Evolutionary conservation across 805 yeast genomes (phyloP).

Genomic region (Dipodascopsis uninucleata): DNA sequence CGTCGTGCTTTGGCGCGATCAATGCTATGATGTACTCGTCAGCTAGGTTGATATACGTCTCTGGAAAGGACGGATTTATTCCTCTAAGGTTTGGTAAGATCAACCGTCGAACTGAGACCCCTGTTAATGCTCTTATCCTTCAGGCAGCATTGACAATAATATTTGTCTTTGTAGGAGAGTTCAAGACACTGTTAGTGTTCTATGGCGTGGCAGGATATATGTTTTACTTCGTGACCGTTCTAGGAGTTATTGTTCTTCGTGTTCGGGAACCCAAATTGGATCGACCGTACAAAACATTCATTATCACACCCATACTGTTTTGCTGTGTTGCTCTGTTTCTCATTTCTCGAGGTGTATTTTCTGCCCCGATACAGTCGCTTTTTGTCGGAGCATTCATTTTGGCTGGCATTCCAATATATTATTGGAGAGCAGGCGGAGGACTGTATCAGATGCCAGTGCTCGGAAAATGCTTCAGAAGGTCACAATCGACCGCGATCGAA

Average conservation of each 20-base stretch:
- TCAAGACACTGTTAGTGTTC: conserved; percentile 37
- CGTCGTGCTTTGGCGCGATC: conserved; percentile 42
- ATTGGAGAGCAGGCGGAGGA: conserved; percentile 25
- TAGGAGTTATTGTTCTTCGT: conserved; percentile 39
- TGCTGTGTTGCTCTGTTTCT: conserved; percentile 40
- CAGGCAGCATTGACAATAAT: conserved; percentile 34
- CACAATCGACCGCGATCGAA: too few species aligned
- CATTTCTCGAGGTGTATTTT: conserved; percentile 35
- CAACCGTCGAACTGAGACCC: conserved; percentile 32
- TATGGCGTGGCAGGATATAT: conserved; percentile 32
- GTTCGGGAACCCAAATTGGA: conserved; percentile 36
- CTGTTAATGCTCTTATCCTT: conserved; percentile 37
- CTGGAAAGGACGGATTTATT: conserved; percentile 37
- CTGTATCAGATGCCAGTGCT: conserved; percentile 15
- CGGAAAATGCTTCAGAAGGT: conserved; percentile 13
- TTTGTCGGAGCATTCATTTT: conserved; percentile 33
- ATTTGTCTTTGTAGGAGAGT: conserved; percentile 40
- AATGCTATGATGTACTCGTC: conserved; percentile 41
- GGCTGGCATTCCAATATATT: conserved; percentile 36
- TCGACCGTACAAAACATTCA: conserved; percentile 40
- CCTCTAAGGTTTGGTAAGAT: conserved; percentile 34
- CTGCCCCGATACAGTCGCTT: conserved; percentile 36
- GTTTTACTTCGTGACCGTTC: conserved; percentile 34
- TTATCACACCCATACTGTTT: conserved; percentile 38
- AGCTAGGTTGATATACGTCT: conserved; percentile 38